Evolutionary conservation across 139 green algal species (phyloP).

Genomic region (Ulvella scutata): DNA sequence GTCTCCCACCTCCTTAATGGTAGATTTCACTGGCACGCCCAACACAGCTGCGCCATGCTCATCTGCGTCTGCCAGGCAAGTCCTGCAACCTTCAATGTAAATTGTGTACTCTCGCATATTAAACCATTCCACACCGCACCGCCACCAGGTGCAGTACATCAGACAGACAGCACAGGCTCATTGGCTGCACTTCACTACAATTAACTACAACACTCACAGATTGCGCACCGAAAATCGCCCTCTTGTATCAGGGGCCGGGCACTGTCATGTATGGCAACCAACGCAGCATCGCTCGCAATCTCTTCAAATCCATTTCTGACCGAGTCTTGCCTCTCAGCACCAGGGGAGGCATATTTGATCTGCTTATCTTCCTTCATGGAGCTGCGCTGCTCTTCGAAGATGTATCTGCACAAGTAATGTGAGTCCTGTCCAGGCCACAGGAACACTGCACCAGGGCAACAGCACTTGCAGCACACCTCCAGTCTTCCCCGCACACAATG

Average conservation of each 20-base stretch:
- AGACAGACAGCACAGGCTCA: too few relatives aligned
- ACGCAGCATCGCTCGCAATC: conserved; percentile 14
- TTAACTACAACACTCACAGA: too few relatives aligned
- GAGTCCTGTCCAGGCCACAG: too few relatives aligned
- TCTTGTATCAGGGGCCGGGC: conserved; percentile 67
- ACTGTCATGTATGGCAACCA: conserved; percentile 92
- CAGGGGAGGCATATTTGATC: conserved; percentile 75
- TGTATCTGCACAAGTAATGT: conserved; percentile 12
- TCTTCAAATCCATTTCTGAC: conserved; percentile 72
- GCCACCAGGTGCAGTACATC: too few relatives aligned
- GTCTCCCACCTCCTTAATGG: conserved; percentile 83
- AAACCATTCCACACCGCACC: too few relatives aligned
- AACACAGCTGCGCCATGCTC: conserved; percentile 80
- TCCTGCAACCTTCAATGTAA: background rate
- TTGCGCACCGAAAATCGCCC: conserved; percentile 40
- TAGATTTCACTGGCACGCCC: conserved; percentile 87
- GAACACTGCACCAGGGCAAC: too few relatives aligned
- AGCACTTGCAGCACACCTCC: conserved; percentile 26
- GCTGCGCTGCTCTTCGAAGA: conserved; percentile 28
- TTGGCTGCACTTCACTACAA: too few relatives aligned
- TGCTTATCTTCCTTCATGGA: conserved; percentile 9
- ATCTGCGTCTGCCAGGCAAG: background rate
- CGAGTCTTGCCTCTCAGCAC: conserved; percentile 86
- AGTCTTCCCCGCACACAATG: conserved; percentile 82
- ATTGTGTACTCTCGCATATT: too few relatives aligned